These are phyloP conservation scores for Apiospora koreana DNA, from an alignment of 2,329 filamentous ascomycete genomes.

Conservation along the genomic window DNA sequence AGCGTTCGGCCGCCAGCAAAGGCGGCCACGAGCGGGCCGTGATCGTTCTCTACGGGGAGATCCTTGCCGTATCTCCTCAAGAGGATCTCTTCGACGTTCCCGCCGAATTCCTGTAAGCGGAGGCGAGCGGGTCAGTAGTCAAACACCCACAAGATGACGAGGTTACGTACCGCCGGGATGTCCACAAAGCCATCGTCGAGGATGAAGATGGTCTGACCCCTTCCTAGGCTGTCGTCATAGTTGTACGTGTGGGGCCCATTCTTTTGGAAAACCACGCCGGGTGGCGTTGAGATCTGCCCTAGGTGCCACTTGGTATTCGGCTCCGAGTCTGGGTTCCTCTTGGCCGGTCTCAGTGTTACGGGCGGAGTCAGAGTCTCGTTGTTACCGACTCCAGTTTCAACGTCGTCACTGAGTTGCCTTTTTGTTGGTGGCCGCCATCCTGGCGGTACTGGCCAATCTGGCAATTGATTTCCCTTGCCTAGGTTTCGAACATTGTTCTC, in stretches of 20 bases:
- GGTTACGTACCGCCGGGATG: not conserved
- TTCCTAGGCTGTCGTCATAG: conserved; percentile 4
- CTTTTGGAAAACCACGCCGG: not conserved
- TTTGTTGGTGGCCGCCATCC: too few species aligned
- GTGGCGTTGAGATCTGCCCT: not conserved
- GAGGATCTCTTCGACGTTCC: not conserved
- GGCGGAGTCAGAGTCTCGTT: not conserved
- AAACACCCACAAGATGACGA: not conserved
- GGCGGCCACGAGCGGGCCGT: not conserved
- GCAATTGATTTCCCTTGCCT: not conserved
- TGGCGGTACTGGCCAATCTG: not conserved
- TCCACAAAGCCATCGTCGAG: not conserved
- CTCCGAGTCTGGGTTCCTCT: not conserved
- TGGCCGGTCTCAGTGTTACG: not conserved
- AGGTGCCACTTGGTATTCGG: not conserved
- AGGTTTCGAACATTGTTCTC: not conserved
- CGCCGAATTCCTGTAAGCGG: not conserved
- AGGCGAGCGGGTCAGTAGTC: not conserved
- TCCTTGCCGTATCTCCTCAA: not conserved
- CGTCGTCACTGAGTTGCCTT: too few species aligned
- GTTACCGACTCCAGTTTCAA: not conserved
- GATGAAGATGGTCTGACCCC: conserved; percentile 4
- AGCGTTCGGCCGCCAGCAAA: not conserved
- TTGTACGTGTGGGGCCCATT: not conserved
- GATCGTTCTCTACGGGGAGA: not conserved